phyloP scores from a whole-genome alignment of 768 basidiomycete species.

The Collybiopsis confluens region DNA sequence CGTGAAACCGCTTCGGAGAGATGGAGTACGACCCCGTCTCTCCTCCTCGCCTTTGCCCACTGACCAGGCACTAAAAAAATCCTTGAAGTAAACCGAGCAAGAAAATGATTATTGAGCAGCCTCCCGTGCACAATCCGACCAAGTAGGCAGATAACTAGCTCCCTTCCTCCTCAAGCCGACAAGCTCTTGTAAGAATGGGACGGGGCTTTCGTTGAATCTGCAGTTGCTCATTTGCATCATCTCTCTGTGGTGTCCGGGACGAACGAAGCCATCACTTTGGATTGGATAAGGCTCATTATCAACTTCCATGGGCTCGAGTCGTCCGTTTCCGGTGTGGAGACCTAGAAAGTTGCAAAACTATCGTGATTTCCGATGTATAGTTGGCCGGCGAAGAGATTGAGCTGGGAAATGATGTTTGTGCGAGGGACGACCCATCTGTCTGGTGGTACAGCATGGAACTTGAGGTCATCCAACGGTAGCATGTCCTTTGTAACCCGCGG shows the following conservation, averaged over 20 bases:
- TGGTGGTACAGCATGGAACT: conserved; percentile 26
- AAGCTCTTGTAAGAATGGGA: conserved; percentile 20
- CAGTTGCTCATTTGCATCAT: conserved; percentile 6
- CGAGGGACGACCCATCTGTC: conserved; percentile 13
- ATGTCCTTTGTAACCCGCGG: conserved; percentile 30
- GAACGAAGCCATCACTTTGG: conserved; percentile 28
- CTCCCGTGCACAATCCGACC: conserved; percentile 13
- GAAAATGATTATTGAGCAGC: not conserved
- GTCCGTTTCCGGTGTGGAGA: conserved; percentile 16
- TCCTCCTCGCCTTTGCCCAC: too few relatives aligned
- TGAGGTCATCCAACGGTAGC: conserved; percentile 32
- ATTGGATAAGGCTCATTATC: conserved; percentile 1
- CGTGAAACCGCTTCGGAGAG: too few relatives aligned
- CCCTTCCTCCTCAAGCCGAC: conserved; percentile 16
- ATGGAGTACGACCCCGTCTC: too few relatives aligned
- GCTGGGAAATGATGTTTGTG: conserved; percentile 20
- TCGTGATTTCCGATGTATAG: conserved; percentile 31
- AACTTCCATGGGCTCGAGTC: conserved; percentile 10
- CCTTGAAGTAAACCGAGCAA: too few relatives aligned
- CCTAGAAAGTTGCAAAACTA: conserved; percentile 32
- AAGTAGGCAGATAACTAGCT: conserved; percentile 10
- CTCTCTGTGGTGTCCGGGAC: conserved; percentile 13
- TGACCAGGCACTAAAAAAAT: too few relatives aligned
- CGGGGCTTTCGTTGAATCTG: conserved; percentile 29
- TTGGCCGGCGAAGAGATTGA: conserved; percentile 43